Percentiles rank a stretch among this genome's conserved stretches.
phyloP scores from a whole-genome alignment of 257 asterid species.

The Nicotiana obtusifolia region DNA sequence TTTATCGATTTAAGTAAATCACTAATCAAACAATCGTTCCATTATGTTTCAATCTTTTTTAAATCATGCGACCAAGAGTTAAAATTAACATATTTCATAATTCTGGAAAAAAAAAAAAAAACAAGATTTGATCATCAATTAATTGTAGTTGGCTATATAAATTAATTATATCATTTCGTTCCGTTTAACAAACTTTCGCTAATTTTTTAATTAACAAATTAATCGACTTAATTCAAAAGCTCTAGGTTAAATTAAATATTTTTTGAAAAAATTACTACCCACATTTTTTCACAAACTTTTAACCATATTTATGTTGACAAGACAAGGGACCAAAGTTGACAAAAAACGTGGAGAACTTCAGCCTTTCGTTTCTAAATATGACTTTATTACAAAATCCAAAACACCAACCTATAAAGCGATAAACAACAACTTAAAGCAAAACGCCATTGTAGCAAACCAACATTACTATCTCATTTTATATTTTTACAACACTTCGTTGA shows the following conservation, averaged over 20 bases:
- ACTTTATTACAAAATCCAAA: constrained; percentile 9
- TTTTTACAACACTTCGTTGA: constrained; percentile 6
- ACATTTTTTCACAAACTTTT: not conserved
- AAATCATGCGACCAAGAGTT: too few species aligned
- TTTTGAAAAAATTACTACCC: not conserved
- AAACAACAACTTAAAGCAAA: not conserved
- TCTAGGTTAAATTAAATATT: not conserved
- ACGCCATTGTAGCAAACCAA: constrained; percentile 11
- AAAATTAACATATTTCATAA: too few species aligned
- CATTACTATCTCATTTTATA: constrained; percentile 21
- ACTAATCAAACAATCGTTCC: too few species aligned
- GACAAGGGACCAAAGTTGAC: constrained; percentile 6
- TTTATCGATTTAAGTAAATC: not conserved
- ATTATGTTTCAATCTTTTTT: too few species aligned
- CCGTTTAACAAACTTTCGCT: too few species aligned
- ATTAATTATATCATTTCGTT: too few species aligned
- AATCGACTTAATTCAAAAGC: too few species aligned
- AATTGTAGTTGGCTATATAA: too few species aligned
- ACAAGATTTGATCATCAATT: too few species aligned
- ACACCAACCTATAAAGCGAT: not conserved
- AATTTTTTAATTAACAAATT: too few species aligned
- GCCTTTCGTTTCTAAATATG: not conserved
- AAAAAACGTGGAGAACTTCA: not conserved
- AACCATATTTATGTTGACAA: not conserved
- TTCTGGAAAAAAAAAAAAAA: too few species aligned